These are phyloP conservation scores for Miamiensis avidus DNA, from an alignment of 169 alveolate genomes.

Conservation along the genomic window DNA sequence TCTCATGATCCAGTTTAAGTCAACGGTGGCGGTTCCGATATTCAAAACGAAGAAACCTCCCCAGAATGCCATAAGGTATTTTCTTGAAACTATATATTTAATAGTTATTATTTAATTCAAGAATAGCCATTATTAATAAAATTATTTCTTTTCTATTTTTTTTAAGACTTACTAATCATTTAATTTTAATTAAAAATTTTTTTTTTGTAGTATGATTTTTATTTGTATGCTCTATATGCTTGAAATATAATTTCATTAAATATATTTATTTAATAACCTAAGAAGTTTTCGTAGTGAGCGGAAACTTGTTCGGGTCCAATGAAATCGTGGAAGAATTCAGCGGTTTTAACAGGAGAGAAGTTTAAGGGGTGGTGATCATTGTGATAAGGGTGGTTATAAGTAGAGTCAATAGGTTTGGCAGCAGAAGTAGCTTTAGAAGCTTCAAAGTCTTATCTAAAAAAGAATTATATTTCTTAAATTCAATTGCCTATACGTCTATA, in stretches of 20 bases:
- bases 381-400: slow-evolving; percentile 38
- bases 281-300: slow-evolving; percentile 48
- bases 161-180: too few species aligned
- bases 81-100: not conserved
- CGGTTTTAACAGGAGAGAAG: slow-evolving; percentile 44
- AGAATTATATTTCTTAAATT: too few species aligned
- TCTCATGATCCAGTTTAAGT: slow-evolving; percentile 44
- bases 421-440: slow-evolving; percentile 17
- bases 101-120: too few species aligned
- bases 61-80: slow-evolving; percentile 26
- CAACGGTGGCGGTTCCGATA: slow-evolving; percentile 40
- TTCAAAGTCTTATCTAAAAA: slow-evolving; percentile 31
- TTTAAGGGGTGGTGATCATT: slow-evolving; percentile 44
- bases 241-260: not conserved
- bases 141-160: too few species aligned
- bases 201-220: not conserved
- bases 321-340: slow-evolving; percentile 47
- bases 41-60: slow-evolving; percentile 47
- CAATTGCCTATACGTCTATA: not conserved
- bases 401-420: slow-evolving; percentile 30
- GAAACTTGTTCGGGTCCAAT: slow-evolving; percentile 54
- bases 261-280: slow-evolving; percentile 1
- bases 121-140: too few species aligned
- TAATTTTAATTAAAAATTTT: not conserved
- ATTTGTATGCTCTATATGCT: not conserved